Percentiles rank a stretch among this genome's conserved stretches.
These are phyloP conservation scores for Tylopilus plumbeoviolaceoides DNA, from an alignment of 768 basidiomycete genomes.

Conservation along the genomic window DNA sequence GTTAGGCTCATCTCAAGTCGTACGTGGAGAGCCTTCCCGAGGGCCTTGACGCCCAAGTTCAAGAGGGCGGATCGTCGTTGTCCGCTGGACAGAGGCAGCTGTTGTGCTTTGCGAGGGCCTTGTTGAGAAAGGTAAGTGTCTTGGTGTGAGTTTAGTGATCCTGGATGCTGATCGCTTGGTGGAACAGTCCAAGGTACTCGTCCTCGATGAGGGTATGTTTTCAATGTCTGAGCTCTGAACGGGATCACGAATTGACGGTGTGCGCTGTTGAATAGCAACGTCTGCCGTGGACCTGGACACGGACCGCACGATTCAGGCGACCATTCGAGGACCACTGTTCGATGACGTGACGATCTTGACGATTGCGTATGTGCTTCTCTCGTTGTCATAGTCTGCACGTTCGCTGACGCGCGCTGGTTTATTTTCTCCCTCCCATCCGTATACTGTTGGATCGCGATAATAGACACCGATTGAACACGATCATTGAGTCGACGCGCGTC, in stretches of 20 bases:
- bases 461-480: constrained; percentile 80
- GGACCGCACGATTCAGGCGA: constrained; percentile 81
- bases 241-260: not conserved
- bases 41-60: constrained; percentile 70
- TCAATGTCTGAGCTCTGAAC: too few relatives aligned
- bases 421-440: too few relatives aligned
- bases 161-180: not conserved
- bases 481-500: constrained; percentile 78
- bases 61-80: too few relatives aligned
- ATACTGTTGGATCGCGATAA: too few relatives aligned
- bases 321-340: constrained; percentile 72
- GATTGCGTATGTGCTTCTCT: constrained; percentile 58
- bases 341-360: constrained; percentile 78
- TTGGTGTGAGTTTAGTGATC: not conserved
- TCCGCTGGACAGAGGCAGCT: constrained; percentile 85
- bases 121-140: constrained; percentile 63
- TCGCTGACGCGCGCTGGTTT: too few relatives aligned
- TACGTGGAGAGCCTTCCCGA: constrained; percentile 64
- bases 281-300: constrained; percentile 90
- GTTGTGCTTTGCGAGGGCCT: constrained; percentile 82
- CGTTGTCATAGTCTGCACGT: too few relatives aligned
- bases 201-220: constrained; percentile 81
- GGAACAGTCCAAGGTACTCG: constrained; percentile 72
- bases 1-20: constrained; percentile 60
- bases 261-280: constrained; percentile 48